These are phyloP conservation scores for Plasmodium coatneyi DNA, from an alignment of 169 alveolate species.

Conservation along the genomic window DNA sequence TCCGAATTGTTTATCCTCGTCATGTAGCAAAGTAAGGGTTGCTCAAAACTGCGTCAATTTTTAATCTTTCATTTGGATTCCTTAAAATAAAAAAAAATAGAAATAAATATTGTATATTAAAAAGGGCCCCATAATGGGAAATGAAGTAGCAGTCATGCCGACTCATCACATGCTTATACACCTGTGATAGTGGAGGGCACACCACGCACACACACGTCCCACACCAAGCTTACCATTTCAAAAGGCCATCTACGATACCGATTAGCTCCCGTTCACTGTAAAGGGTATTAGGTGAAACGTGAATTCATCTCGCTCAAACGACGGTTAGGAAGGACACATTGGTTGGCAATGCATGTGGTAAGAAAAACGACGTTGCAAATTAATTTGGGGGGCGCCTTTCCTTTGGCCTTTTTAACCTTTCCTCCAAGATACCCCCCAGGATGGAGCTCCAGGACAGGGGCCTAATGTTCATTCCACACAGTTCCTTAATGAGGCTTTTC, in stretches of 20 bases:
- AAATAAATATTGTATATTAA: not conserved
- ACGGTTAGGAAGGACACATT: not conserved
- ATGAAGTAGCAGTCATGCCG: not conserved
- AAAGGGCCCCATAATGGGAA: not conserved
- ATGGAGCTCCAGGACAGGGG: conserved; percentile 54
- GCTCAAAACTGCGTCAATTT: conserved; percentile 57
- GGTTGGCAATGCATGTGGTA: not conserved
- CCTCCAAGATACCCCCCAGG: conserved; percentile 23
- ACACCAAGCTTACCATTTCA: conserved; percentile 33
- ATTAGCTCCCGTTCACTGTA: conserved; percentile 68
- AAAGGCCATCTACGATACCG: conserved; percentile 55
- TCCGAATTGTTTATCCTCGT: not conserved
- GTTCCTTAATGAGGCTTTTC: conserved; percentile 24
- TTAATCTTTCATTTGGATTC: conserved; percentile 72
- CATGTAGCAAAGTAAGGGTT: conserved; percentile 62
- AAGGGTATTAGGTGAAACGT: not conserved
- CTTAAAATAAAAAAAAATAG: conserved; percentile 20
- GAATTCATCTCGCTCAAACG: not conserved
- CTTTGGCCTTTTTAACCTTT: conserved; percentile 8
- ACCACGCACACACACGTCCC: not conserved
- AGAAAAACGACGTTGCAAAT: not conserved
- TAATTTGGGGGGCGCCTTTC: not conserved
- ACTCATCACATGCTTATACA: not conserved
- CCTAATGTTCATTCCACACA: conserved; percentile 38
- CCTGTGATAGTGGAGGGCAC: not conserved